Conservation (phyloP, 768 basidiomycete species). For the Leucosporidium creatinivorum region DNA sequence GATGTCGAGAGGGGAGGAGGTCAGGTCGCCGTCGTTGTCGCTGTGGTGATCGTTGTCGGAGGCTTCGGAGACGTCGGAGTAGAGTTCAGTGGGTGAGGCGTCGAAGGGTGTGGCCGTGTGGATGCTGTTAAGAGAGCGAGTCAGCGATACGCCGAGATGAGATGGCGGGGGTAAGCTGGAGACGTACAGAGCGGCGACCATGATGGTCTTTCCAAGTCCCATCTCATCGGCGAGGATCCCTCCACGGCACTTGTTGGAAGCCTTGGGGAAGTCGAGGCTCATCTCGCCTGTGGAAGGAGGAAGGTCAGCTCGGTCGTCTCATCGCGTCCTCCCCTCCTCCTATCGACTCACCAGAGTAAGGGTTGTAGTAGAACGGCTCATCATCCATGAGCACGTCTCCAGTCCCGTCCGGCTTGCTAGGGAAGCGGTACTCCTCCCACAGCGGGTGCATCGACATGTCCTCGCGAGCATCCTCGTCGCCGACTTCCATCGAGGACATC, state of each 20-base stretch:
- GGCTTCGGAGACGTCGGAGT: neutral
- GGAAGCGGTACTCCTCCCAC: constrained; percentile 84
- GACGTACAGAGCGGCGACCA: constrained; percentile 69
- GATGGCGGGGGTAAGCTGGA: constrained; percentile 13
- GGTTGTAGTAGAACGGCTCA: constrained; percentile 75
- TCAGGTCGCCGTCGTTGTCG: neutral
- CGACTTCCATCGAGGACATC: constrained; percentile 83
- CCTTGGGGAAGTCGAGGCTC: constrained; percentile 72
- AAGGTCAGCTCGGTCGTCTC: too few species aligned
- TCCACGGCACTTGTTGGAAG: constrained; percentile 66
- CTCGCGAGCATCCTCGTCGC: constrained; percentile 58
- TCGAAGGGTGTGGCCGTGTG: constrained; percentile 27
- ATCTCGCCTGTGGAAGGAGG: constrained; percentile 55
- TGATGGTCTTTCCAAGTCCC: constrained; percentile 95
- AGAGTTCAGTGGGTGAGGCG: neutral
- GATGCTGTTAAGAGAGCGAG: constrained; percentile 10
- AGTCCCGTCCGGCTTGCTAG: constrained; percentile 56
- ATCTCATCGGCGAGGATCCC: constrained; percentile 84
- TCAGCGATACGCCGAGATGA: too few species aligned
- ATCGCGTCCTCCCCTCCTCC: neutral
- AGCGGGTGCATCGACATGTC: constrained; percentile 81
- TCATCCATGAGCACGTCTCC: constrained; percentile 51
- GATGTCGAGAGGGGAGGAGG: neutral
- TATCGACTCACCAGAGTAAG: constrained; percentile 55
- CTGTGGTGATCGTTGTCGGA: neutral